These are phyloP conservation scores for Sugiyamaella castrensis DNA, from an alignment of 1,139 yeast genomes.

Conservation along the genomic window DNA sequence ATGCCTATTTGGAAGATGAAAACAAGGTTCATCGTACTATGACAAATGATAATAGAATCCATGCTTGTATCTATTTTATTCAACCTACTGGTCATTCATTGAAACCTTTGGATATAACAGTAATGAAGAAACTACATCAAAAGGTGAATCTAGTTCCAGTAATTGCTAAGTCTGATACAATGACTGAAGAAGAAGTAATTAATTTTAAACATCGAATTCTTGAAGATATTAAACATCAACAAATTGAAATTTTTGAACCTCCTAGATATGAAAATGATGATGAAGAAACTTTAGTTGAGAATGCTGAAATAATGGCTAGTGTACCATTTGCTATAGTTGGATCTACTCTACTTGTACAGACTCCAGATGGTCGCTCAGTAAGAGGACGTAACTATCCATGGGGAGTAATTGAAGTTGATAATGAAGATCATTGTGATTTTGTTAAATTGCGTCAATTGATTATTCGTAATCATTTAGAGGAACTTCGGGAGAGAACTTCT, in stretches of 20 bases:
- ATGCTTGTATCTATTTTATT: slow-evolving; percentile 93
- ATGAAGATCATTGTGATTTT: slow-evolving; percentile 92
- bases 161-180: slow-evolving; percentile 90
- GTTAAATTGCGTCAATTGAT: slow-evolving; percentile 85
- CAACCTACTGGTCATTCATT: slow-evolving; percentile 97
- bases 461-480: slow-evolving; percentile 89
- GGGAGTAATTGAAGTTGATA: slow-evolving; percentile 97
- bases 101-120: slow-evolving; percentile 82
- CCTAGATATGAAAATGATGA: slow-evolving; percentile 80
- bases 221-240: slow-evolving; percentile 72
- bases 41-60: slow-evolving; percentile 83
- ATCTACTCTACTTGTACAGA: slow-evolving; percentile 71
- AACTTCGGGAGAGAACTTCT: slow-evolving; percentile 82
- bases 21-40: slow-evolving; percentile 78
- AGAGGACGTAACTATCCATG: slow-evolving; percentile 97
- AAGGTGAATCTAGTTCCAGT: slow-evolving; percentile 93
- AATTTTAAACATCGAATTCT: slow-evolving; percentile 68
- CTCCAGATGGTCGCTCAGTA: slow-evolving; percentile 72
- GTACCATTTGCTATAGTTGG: slow-evolving; percentile 96
- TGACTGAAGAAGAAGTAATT: slow-evolving; percentile 80
- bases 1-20: slow-evolving; percentile 85
- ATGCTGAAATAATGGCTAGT: slow-evolving; percentile 62
- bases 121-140: slow-evolving; percentile 85
- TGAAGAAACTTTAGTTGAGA: slow-evolving; percentile 65
- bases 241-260: slow-evolving; percentile 78